Evolutionary conservation across 768 basidiomycete genomes (phyloP).

Genomic region (Pleurotus salmoneostramineus): DNA sequence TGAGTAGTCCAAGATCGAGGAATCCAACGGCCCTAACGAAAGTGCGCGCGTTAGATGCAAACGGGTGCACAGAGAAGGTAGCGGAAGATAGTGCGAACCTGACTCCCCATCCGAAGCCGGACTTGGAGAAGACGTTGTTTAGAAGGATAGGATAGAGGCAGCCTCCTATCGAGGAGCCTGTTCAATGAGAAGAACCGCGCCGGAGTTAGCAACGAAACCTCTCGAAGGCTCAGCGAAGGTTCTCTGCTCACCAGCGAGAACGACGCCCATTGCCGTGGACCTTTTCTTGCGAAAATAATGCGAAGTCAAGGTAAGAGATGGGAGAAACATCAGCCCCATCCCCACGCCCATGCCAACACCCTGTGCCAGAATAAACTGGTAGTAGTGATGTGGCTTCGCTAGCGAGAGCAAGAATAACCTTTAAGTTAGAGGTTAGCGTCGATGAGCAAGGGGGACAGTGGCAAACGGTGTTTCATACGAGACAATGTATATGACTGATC

Average conservation of each 20-base stretch:
- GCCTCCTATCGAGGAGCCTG: slow-evolving; percentile 45
- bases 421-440: background rate
- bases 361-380: slow-evolving; percentile 52
- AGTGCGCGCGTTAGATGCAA: slow-evolving; percentile 13
- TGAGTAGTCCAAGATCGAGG: slow-evolving; percentile 39
- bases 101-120: slow-evolving; percentile 39
- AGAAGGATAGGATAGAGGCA: slow-evolving; percentile 50
- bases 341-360: slow-evolving; percentile 55
- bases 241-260: slow-evolving; percentile 37
- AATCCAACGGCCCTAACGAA: slow-evolving; percentile 37
- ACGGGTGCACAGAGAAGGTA: slow-evolving; percentile 17
- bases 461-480: slow-evolving; percentile 26
- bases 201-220: background rate
- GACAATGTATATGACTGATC: slow-evolving; percentile 35
- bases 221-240: background rate
- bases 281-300: slow-evolving; percentile 49
- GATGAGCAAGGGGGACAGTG: background rate
- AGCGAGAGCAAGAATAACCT: slow-evolving; percentile 51
- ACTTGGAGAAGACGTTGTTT: slow-evolving; percentile 37
- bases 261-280: slow-evolving; percentile 52
- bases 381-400: slow-evolving; percentile 41
- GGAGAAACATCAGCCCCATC: slow-evolving; percentile 52
- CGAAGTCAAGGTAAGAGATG: slow-evolving; percentile 45
- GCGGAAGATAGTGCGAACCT: slow-evolving; percentile 26
- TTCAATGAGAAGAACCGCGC: background rate